These are phyloP conservation scores for Fraxinus xanthoxyloides DNA, from an alignment of 305 asterid species.

Conservation along the genomic window DNA sequence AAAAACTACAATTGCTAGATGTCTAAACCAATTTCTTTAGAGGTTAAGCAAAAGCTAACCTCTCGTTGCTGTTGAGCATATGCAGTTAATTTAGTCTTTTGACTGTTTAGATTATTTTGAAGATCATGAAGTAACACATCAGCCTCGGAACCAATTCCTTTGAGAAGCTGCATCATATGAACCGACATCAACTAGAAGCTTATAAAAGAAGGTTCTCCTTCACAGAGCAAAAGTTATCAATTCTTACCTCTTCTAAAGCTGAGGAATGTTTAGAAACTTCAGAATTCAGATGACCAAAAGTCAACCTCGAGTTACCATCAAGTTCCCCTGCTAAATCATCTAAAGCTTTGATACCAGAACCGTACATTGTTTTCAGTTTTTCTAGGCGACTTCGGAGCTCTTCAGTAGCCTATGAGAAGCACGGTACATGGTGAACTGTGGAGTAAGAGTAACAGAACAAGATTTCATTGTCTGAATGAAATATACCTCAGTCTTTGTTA, in stretches of 20 bases:
- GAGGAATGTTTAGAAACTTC: constrained; percentile 87
- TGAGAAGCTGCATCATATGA: constrained; percentile 60
- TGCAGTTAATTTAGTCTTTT: constrained; percentile 65
- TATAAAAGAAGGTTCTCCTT: constrained; percentile 18
- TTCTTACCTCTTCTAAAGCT: constrained; percentile 72
- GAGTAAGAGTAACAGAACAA: constrained; percentile 12
- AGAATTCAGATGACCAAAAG: constrained; percentile 68
- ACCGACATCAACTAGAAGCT: constrained; percentile 27
- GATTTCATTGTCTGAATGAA: constrained; percentile 10
- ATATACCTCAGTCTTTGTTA: constrained; percentile 81
- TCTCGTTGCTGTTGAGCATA: constrained; percentile 80
- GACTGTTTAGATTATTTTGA: constrained; percentile 78
- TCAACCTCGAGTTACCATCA: constrained; percentile 63
- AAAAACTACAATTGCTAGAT: background rate
- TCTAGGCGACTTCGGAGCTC: constrained; percentile 72
- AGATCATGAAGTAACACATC: constrained; percentile 79
- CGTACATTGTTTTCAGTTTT: constrained; percentile 69
- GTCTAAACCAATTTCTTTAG: background rate
- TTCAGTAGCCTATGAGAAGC: constrained; percentile 72
- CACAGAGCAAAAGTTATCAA: constrained; percentile 20
- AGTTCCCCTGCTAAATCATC: constrained; percentile 82
- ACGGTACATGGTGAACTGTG: constrained; percentile 16
- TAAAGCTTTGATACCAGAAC: constrained; percentile 77
- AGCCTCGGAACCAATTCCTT: constrained; percentile 81
- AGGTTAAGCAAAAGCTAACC: constrained; percentile 42